These are phyloP conservation scores for Thozetella sp. DNA, from an alignment of 495 filamentous ascomycete species.

Conservation along the genomic window DNA sequence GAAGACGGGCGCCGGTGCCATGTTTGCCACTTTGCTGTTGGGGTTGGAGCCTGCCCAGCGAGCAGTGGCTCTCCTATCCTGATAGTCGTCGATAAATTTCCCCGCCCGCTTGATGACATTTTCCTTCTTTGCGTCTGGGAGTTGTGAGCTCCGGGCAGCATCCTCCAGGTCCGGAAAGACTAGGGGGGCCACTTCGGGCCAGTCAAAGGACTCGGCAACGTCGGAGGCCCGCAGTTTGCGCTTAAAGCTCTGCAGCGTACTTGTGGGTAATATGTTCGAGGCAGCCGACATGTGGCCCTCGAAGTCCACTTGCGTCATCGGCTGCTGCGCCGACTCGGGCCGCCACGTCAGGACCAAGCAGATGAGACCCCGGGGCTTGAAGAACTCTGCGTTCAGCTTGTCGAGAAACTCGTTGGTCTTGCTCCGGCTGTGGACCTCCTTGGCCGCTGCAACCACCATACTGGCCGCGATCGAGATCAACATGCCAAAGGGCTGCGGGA, in stretches of 20 bases:
- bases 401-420: slow-evolving; percentile 57
- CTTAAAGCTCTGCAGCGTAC: slow-evolving; percentile 29
- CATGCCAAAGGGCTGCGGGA: slow-evolving; percentile 40
- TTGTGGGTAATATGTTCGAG: slow-evolving; percentile 6
- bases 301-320: slow-evolving; percentile 22
- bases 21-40: slow-evolving; percentile 28
- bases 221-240: slow-evolving; percentile 41
- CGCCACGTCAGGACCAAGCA: slow-evolving; percentile 62
- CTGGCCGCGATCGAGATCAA: slow-evolving; percentile 40
- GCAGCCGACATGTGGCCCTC: slow-evolving; percentile 31
- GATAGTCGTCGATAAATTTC: slow-evolving; percentile 52
- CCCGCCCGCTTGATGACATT: slow-evolving; percentile 33
- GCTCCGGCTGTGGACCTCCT: slow-evolving; percentile 36
- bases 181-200: slow-evolving; percentile 56
- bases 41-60: slow-evolving; percentile 39
- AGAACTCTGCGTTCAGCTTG: slow-evolving; percentile 55
- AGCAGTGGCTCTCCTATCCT: slow-evolving; percentile 51
- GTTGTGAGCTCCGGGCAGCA: slow-evolving; percentile 29
- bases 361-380: slow-evolving; percentile 58
- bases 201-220: slow-evolving; percentile 43
- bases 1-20: slow-evolving; percentile 31
- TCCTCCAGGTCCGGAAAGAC: slow-evolving; percentile 56
- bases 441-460: slow-evolving; percentile 36
- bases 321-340: slow-evolving; percentile 29
- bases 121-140: slow-evolving; percentile 28